Evolutionary conservation across 257 asterid genomes (phyloP).

Genomic region (Sherardia arvensis): DNA sequence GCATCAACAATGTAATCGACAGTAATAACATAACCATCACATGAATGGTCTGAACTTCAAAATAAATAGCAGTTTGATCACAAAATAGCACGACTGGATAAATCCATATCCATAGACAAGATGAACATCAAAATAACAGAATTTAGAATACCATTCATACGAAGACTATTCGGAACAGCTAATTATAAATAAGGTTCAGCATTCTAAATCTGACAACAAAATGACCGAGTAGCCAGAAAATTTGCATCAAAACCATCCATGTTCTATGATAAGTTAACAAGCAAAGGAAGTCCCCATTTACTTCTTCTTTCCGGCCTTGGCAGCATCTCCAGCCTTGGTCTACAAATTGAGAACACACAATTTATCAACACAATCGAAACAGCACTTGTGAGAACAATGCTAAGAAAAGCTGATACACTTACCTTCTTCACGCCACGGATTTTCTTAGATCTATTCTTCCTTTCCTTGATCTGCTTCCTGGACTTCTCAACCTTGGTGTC

Average conservation of each 20-base stretch:
- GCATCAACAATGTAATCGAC: no score
- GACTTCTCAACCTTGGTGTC: slow-evolving; percentile 12
- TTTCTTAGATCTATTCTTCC: slow-evolving; percentile 10
- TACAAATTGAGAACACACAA: slow-evolving; percentile 19
- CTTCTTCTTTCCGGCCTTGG: slow-evolving; percentile 73
- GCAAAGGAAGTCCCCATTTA: slow-evolving; percentile 13
- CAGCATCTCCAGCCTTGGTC: slow-evolving; percentile 79
- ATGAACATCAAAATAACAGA: background rate
- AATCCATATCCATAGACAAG: background rate
- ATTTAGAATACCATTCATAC: background rate
- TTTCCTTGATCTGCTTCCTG: slow-evolving; percentile 11
- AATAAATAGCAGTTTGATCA: no score
- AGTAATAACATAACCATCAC: no score
- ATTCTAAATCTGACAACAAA: background rate
- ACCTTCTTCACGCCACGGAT: slow-evolving; percentile 7
- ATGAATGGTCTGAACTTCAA: no score
- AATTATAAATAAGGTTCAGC: background rate
- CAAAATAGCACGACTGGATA: no score
- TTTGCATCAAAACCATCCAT: slow-evolving; percentile 2
- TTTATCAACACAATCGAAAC: background rate
- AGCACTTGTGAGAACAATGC: no score
- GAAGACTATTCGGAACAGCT: background rate
- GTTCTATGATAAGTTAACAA: slow-evolving; percentile 7
- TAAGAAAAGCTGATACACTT: background rate
- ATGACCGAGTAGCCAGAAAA: background rate